These are phyloP conservation scores for Candolleomyces aberdarensis DNA, from an alignment of 768 basidiomycete species.

Conservation along the genomic window DNA sequence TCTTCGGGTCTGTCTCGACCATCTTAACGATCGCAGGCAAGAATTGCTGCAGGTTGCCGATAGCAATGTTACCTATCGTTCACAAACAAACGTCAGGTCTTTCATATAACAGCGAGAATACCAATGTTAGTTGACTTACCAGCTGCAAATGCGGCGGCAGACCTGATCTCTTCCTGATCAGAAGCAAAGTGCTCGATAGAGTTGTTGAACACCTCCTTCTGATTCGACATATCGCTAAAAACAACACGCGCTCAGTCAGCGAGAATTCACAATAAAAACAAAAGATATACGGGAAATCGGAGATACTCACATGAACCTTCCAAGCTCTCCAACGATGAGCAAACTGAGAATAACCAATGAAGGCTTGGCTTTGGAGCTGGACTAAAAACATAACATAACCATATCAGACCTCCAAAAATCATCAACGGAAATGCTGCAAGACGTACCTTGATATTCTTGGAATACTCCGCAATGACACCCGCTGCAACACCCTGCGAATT, in stretches of 20 bases:
- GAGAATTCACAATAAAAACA: no score
- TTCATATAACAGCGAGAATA: neutral
- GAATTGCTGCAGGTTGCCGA: constrained; percentile 87
- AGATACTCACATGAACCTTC: constrained; percentile 70
- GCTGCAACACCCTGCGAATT: constrained; percentile 70
- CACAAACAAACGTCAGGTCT: neutral
- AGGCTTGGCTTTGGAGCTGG: constrained; percentile 59
- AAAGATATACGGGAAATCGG: neutral
- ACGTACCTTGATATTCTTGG: constrained; percentile 72
- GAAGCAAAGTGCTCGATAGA: constrained; percentile 72
- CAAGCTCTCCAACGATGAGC: constrained; percentile 89
- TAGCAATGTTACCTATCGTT: constrained; percentile 82
- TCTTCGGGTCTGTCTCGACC: constrained; percentile 70
- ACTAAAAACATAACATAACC: constrained; percentile 23
- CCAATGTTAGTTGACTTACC: constrained; percentile 40
- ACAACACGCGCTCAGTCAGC: neutral
- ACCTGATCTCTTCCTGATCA: constrained; percentile 81
- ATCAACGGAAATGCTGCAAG: neutral
- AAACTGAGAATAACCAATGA: constrained; percentile 77
- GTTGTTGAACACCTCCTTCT: constrained; percentile 73
- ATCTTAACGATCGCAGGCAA: constrained; percentile 81
- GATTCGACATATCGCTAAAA: constrained; percentile 81
- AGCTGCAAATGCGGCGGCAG: constrained; percentile 92
- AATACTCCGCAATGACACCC: constrained; percentile 82
- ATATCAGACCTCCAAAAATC: neutral